A percentile compares a stretch with the other conserved stretches of the same genome.
phyloP scores from a whole-genome alignment of 1,284 basidiomycete genomes.

The Malassezia psittaci region DNA sequence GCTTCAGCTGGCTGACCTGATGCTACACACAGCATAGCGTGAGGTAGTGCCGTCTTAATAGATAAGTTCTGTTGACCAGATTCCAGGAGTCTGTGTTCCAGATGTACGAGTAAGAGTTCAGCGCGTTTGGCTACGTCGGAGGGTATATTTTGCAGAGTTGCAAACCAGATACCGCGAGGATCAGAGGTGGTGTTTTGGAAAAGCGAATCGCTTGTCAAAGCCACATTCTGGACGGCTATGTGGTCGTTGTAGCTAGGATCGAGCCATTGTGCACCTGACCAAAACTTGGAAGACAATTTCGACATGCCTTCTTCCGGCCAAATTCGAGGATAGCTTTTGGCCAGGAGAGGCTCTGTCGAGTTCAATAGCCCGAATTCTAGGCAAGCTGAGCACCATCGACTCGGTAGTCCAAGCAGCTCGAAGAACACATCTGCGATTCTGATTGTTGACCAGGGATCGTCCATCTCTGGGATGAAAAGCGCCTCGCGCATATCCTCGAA shows the following conservation, averaged over 20 bases:
- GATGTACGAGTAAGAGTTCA: not conserved
- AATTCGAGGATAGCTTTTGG: not conserved
- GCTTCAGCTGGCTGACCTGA: not conserved
- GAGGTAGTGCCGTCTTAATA: not conserved
- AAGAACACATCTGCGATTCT: not conserved
- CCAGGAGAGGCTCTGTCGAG: not conserved
- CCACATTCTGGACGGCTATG: not conserved
- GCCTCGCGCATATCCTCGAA: not conserved
- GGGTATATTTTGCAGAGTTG: not conserved
- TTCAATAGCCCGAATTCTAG: not conserved
- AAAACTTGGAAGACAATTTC: not conserved
- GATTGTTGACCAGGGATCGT: not conserved
- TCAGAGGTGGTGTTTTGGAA: not conserved
- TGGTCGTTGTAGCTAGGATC: not conserved
- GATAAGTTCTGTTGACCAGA: not conserved
- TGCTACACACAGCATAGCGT: constrained; percentile 4
- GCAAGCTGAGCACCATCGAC: not conserved
- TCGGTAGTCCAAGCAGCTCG: not conserved
- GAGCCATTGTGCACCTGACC: not conserved
- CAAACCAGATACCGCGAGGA: constrained; percentile 9
- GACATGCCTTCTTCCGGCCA: not conserved
- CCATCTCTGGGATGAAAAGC: not conserved
- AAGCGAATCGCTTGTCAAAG: not conserved
- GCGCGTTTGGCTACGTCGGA: not conserved
- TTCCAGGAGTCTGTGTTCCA: not conserved